Conservation (phyloP, 345 rosid species). For the thale cress (Arabidopsis thaliana) region DNA sequence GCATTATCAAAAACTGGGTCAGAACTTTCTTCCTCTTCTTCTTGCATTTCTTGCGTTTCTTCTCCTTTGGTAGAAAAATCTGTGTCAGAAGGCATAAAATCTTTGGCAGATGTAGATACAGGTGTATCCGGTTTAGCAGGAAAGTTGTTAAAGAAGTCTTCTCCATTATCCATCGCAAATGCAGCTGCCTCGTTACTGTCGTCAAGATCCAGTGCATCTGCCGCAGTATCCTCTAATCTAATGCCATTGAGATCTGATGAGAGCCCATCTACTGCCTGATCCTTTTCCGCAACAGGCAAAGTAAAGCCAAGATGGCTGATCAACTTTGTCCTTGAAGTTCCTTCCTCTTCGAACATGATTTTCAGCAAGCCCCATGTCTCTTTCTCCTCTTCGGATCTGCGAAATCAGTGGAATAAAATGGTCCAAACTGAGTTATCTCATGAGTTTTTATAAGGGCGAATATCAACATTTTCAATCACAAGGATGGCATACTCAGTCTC, state of each 20-base stretch:
- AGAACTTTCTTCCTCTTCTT: constrained; percentile 61
- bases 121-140: constrained; percentile 91
- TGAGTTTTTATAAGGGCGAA: constrained; percentile 3
- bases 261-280: constrained; percentile 52
- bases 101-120: constrained; percentile 52
- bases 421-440: constrained; percentile 28
- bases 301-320: constrained; percentile 91
- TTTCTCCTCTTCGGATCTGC: constrained; percentile 80
- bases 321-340: constrained; percentile 84
- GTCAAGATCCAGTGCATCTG: constrained; percentile 51
- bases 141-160: constrained; percentile 95
- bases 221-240: constrained; percentile 56
- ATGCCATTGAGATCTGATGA: constrained; percentile 60
- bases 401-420: constrained; percentile 26
- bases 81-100: constrained; percentile 48
- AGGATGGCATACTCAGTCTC: constrained; percentile 73
- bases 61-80: constrained; percentile 48
- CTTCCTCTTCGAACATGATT: constrained; percentile 96
- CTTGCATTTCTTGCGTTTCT: constrained; percentile 55
- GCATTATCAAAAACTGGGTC: constrained; percentile 83
- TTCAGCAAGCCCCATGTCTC: constrained; percentile 95
- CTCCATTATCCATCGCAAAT: constrained; percentile 82
- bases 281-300: constrained; percentile 64
- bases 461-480: constrained; percentile 30
- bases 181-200: constrained; percentile 51